phyloP scores from a whole-genome alignment of 2,329 filamentous ascomycete species.

The Pezicula neosporulosa region DNA sequence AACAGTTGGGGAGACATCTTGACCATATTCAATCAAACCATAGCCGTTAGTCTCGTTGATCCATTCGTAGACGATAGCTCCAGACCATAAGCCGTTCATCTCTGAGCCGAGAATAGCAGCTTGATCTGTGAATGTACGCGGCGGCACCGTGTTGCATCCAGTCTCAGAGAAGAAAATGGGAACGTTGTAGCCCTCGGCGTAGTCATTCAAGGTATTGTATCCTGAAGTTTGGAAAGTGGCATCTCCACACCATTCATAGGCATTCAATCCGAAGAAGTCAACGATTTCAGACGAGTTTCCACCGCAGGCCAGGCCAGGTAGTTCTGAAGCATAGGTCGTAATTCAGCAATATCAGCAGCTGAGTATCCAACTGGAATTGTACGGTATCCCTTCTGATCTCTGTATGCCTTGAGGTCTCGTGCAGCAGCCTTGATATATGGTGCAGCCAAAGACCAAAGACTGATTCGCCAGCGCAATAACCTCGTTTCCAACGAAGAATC shows the following conservation, averaged over 20 bases:
- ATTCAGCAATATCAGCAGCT: slow-evolving; percentile 75
- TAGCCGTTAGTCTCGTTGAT: slow-evolving; percentile 81
- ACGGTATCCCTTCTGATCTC: slow-evolving; percentile 72
- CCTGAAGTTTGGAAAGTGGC: slow-evolving; percentile 57
- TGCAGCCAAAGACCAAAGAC: slow-evolving; percentile 60
- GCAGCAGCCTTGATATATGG: slow-evolving; percentile 81
- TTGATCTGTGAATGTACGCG: slow-evolving; percentile 68
- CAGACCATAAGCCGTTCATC: slow-evolving; percentile 71
- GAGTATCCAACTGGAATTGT: slow-evolving; percentile 84
- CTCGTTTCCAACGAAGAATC: slow-evolving; percentile 87
- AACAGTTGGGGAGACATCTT: slow-evolving; percentile 44
- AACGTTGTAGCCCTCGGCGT: slow-evolving; percentile 69
- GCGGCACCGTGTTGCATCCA: slow-evolving; percentile 67
- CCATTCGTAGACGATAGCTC: slow-evolving; percentile 87
- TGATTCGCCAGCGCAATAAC: slow-evolving; percentile 64
- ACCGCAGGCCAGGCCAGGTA: slow-evolving; percentile 85
- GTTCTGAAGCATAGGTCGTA: slow-evolving; percentile 58
- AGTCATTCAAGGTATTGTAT: slow-evolving; percentile 64
- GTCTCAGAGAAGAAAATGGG: slow-evolving; percentile 90
- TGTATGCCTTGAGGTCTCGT: slow-evolving; percentile 79
- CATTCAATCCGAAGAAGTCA: slow-evolving; percentile 85
- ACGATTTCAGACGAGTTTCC: slow-evolving; percentile 64
- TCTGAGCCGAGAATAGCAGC: slow-evolving; percentile 69
- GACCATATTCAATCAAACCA: slow-evolving; percentile 73
- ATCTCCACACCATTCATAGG: slow-evolving; percentile 74